phyloP scores from a whole-genome alignment of 805 yeast species.

The Suhomyces prunicola region DNA sequence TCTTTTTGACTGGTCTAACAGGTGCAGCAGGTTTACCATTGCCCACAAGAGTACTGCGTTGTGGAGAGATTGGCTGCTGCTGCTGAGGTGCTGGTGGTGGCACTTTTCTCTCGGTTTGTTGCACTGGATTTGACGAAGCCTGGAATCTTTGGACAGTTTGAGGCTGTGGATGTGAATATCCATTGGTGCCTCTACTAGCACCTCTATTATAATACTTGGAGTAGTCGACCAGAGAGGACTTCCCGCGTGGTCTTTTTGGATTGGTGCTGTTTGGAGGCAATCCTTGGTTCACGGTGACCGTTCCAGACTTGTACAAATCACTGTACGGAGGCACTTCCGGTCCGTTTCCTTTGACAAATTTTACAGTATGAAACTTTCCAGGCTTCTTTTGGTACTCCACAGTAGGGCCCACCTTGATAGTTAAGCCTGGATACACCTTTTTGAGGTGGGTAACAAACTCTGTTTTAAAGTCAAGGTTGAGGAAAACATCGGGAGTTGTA shows the following conservation, averaged over 20 bases:
- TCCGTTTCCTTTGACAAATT: constrained; percentile 55
- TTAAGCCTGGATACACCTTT: constrained; percentile 53
- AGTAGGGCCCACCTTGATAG: constrained; percentile 64
- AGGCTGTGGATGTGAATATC: constrained; percentile 17
- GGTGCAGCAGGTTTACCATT: constrained; percentile 19
- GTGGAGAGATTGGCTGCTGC: constrained; percentile 11
- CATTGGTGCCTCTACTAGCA: constrained; percentile 4
- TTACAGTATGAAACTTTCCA: constrained; percentile 74
- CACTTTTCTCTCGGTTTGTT: constrained; percentile 4
- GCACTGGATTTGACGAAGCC: not conserved
- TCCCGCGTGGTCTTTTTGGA: constrained; percentile 71
- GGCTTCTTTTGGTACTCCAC: constrained; percentile 89
- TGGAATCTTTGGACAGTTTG: constrained; percentile 11
- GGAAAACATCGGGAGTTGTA: constrained; percentile 69
- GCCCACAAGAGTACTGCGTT: constrained; percentile 6
- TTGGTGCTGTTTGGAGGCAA: constrained; percentile 69
- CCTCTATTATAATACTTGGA: constrained; percentile 39
- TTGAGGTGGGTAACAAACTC: constrained; percentile 78
- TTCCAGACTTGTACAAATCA: constrained; percentile 84
- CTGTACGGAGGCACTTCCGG: constrained; percentile 57
- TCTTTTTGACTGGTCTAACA: constrained; percentile 27
- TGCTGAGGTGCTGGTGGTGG: constrained; percentile 5
- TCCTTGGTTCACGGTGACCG: constrained; percentile 78
- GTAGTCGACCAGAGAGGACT: constrained; percentile 36
- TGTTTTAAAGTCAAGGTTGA: constrained; percentile 83